A percentile compares a stretch with the other conserved stretches of the same genome.
Conservation (phyloP, 106 monocot species). For the Phalaenopsis equestris region DNA sequence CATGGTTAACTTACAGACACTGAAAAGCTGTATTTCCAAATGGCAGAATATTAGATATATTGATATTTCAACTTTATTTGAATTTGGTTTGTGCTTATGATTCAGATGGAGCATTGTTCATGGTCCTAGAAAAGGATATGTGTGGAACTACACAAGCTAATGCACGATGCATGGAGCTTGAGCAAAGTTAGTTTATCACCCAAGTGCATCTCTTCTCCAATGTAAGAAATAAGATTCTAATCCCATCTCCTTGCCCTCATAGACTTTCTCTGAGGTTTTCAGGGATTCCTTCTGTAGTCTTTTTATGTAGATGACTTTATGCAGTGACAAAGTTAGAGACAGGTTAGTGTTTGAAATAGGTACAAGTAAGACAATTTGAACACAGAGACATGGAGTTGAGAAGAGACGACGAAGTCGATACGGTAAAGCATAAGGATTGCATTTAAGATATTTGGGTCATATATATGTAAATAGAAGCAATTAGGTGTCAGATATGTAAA, state of each 20-base stretch:
- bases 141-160: conserved; percentile 64
- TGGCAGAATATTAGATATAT: not conserved
- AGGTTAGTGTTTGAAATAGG: too few relatives aligned
- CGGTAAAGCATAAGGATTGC: too few relatives aligned
- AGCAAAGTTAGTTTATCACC: conserved; percentile 83
- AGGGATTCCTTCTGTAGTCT: conserved; percentile 28
- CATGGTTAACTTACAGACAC: not conserved
- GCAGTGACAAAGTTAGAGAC: too few relatives aligned
- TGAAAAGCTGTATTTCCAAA: not conserved
- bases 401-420: too few relatives aligned
- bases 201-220: conserved; percentile 19
- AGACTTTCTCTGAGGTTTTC: conserved; percentile 61
- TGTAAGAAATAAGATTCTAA: conserved; percentile 27
- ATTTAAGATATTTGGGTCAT: too few relatives aligned
- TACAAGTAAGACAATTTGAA: too few relatives aligned
- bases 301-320: conserved; percentile 5
- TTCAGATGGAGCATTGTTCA: conserved; percentile 43
- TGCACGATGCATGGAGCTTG: conserved; percentile 63
- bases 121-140: conserved; percentile 68
- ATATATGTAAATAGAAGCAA: too few relatives aligned
- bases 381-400: too few relatives aligned
- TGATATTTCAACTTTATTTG: conserved; percentile 19
- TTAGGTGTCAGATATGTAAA: too few relatives aligned
- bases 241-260: conserved; percentile 77
- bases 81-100: conserved; percentile 14